Evolutionary conservation across 2,329 filamentous ascomycete genomes (phyloP).

Genomic region (Chaetomiaceae sp.): DNA sequence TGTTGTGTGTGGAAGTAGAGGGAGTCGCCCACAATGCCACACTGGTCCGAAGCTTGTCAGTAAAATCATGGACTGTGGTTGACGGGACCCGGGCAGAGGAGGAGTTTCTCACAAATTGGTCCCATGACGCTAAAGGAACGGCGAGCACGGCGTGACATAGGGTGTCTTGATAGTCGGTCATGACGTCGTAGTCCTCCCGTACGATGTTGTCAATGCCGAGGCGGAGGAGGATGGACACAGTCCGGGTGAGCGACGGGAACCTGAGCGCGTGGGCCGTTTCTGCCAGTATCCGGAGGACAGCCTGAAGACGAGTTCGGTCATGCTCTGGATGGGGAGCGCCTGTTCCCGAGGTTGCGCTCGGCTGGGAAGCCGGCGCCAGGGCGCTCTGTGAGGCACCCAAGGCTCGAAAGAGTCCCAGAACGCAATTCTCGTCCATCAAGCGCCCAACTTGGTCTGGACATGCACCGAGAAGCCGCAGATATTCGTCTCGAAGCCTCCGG

Average conservation of each 20-base stretch:
- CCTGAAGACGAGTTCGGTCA: conserved; percentile 41
- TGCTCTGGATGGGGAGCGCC: conserved; percentile 25
- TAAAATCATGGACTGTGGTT: background rate
- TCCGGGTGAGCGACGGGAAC: conserved; percentile 32
- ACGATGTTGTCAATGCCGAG: conserved; percentile 50
- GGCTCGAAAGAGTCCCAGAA: conserved; percentile 49
- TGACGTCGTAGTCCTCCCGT: conserved; percentile 37
- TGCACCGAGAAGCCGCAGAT: conserved; percentile 48
- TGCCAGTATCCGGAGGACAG: conserved; percentile 39
- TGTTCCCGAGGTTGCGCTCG: conserved; percentile 22
- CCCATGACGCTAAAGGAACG: conserved; percentile 34
- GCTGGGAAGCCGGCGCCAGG: conserved; percentile 22
- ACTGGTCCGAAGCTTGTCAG: conserved; percentile 30
- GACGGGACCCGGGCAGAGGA: background rate
- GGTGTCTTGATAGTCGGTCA: conserved; percentile 36
- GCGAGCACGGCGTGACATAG: conserved; percentile 38
- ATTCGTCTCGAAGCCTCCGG: conserved; percentile 52
- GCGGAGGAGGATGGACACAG: conserved; percentile 44
- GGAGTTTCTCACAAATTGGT: conserved; percentile 30
- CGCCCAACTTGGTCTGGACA: conserved; percentile 39
- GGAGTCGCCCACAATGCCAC: conserved; percentile 40
- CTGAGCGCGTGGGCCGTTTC: conserved; percentile 33
- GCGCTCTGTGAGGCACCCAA: conserved; percentile 50
- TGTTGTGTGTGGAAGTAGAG: conserved; percentile 43
- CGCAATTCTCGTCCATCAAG: conserved; percentile 39